Evolutionary conservation across 805 yeast species (phyloP), one percentile per base, ranked within the genome.

Genomic region (Lachancea nothofagi): DNA sequence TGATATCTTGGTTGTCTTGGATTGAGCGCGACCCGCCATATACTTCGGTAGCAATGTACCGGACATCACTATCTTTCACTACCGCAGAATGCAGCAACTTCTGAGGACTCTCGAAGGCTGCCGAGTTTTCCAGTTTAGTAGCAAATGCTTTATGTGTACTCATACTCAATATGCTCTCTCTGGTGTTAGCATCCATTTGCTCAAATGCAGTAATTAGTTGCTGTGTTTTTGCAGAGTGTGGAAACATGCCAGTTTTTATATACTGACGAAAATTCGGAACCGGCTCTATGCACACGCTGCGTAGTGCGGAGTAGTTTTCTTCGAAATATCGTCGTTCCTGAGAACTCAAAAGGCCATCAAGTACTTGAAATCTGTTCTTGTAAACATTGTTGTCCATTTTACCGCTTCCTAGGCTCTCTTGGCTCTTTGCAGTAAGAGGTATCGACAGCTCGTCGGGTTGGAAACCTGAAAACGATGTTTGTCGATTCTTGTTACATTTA

Each of bases 161-260:
- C 55, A 59, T 57, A 5, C 48, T 54, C n/a, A 53, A 50, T 8
- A 42, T 53, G 22, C 45, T 41, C n/a, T 44, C 34, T 23, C 44
- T 50, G 10, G 36, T 43, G 17, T 47, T 38, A 1, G 32, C 29
- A 5, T 40, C 36, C 31, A 54, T 33, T 9, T 43, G 50, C 19
- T 40, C 30, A 26, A 56, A 54, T 3, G 50, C 25, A 1, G 29
- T 25, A 4, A 50, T 25, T 10, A 56, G 40, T 5, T 39, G 33
- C 4, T 30, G 15, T 8, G 46, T 46, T 15, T 42, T 43, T 5
- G 10, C 33, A 19, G 55, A 45, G 38, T 59, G 63, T 5, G 48
- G 47, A 9, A 58, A 28, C 14, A 17, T 30, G 1, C 39, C 38
- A 3, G 24, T 25, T 27, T 46, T 47, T 3, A 48, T 45, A 22